Evolutionary conservation across 768 basidiomycete species (phyloP), one percentile per base, ranked within the genome.

Genomic region (Suillus spraguei): DNA sequence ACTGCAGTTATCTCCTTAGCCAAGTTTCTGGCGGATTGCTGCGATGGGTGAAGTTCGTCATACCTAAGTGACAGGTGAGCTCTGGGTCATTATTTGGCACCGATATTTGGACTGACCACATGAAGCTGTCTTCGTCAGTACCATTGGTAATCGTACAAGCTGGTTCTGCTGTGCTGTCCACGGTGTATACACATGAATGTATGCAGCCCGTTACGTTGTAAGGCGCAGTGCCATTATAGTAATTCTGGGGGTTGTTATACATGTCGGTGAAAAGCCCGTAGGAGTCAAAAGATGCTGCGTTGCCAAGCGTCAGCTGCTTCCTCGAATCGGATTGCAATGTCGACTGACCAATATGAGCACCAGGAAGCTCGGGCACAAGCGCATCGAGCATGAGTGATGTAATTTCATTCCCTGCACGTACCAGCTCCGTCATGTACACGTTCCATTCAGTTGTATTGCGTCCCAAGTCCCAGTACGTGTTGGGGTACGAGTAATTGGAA

Each of bases 171-270:
- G 46, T 63, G 44, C 66, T 65, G 39, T 63, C 49, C 61, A 65
- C 56, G 20, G 59, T 16, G 68, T 79, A 82, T 4, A 85, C 77
- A 67, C 87, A 87, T 0, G 82, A 75, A 46, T 80, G 68, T 44
- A 84, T 76, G 28, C 80, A 78, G 0, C 86, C 83, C 0, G 84
- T 87, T 32, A 85, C 81, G 65, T 89, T 88, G 55, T 83, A 71
- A 14, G 87, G 85, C 0, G 80, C 86, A 0, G 87, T 89, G 9
- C 87, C 88, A 64, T 89, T 90, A 38, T 89, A 72, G 71, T 88
- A 89, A 4, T 69, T 65, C 9, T 72, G 66, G 1, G 88, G 88
- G 61, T 81, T 71, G 32, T 75, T 71, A 66, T 80, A 79, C 74
- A 90, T 87, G 68, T 89, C 87, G 20, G 80, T 71, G 70, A 89